Percentiles rank a stretch among this genome's conserved stretches.
phyloP scores from a whole-genome alignment of 1,139 yeast species.

The Lodderomyces oxycetoniae region DNA sequence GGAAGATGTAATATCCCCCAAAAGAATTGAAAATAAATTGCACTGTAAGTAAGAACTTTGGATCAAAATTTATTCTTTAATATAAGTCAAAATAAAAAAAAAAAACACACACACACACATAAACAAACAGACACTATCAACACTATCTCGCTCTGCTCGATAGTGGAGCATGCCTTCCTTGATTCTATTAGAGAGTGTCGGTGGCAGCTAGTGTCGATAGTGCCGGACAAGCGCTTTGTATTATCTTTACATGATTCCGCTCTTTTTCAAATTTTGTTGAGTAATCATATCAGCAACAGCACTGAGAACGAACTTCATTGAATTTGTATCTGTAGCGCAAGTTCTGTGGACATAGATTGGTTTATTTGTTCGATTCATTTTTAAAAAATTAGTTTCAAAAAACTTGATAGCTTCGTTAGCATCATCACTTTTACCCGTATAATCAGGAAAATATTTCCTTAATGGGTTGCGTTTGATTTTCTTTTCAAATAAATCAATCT shows the following conservation, averaged over 20 bases:
- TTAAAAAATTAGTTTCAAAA: conserved; percentile 61
- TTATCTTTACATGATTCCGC: conserved; percentile 62
- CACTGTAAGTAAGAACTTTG: not conserved
- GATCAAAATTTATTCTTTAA: no score
- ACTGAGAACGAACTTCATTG: conserved; percentile 83
- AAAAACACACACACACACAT: no score
- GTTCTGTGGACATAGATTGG: conserved; percentile 89
- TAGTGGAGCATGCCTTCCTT: no score
- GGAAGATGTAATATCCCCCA: not conserved
- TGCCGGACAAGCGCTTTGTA: not conserved
- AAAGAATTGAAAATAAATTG: not conserved
- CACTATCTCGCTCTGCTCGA: no score
- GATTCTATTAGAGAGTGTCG: no score
- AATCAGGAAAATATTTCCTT: conserved; percentile 68
- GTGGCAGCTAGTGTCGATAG: not conserved
- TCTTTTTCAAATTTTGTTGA: conserved; percentile 73
- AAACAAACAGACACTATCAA: no score
- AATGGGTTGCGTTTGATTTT: conserved; percentile 66
- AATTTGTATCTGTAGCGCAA: conserved; percentile 88
- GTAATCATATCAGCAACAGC: conserved; percentile 92
- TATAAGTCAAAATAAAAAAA: no score
- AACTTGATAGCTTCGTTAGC: conserved; percentile 62
- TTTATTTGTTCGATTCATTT: conserved; percentile 59
- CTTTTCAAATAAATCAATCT: conserved; percentile 72
- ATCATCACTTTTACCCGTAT: conserved; percentile 56